Conservation (phyloP, 169 alveolate species). For the Perkinsus olseni region DNA sequence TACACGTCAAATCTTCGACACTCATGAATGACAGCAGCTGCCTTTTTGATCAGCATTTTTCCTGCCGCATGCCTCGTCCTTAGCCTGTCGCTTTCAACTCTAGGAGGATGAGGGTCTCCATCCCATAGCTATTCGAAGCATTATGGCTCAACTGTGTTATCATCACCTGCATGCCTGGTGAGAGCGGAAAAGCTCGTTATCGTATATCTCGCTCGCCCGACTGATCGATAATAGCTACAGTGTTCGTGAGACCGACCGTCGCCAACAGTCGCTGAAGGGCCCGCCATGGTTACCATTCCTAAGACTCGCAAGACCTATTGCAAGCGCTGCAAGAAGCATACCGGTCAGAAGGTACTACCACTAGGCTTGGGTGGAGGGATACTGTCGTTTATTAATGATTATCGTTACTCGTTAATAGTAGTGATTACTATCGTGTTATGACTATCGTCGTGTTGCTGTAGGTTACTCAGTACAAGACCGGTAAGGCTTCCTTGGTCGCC, state of each 20-base stretch:
- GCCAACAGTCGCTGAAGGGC: conserved; percentile 1
- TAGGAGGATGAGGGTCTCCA: no score
- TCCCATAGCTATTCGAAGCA: no score
- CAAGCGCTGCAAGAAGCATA: conserved; percentile 81
- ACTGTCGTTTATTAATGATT: not conserved
- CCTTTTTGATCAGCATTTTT: no score
- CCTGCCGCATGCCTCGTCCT: no score
- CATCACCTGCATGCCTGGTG: not conserved
- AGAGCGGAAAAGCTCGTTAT: not conserved
- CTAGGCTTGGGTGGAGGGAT: conserved; percentile 7
- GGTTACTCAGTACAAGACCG: conserved; percentile 95
- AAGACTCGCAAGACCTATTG: conserved; percentile 82
- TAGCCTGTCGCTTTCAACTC: no score
- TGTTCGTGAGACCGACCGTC: not conserved
- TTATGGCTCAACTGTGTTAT: no score
- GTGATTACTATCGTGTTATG: no score
- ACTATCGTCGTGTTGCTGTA: no score
- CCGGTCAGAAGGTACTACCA: not conserved
- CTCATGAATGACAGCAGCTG: no score
- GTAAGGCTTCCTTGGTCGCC: conserved; percentile 90
- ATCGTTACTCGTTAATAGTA: no score
- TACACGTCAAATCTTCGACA: no score
- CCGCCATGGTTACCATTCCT: conserved; percentile 79
- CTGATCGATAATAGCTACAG: not conserved
- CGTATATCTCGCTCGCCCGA: not conserved